Evolutionary conservation across 2,329 filamentous ascomycete genomes (phyloP).

Genomic region (Dothistroma septosporum): DNA sequence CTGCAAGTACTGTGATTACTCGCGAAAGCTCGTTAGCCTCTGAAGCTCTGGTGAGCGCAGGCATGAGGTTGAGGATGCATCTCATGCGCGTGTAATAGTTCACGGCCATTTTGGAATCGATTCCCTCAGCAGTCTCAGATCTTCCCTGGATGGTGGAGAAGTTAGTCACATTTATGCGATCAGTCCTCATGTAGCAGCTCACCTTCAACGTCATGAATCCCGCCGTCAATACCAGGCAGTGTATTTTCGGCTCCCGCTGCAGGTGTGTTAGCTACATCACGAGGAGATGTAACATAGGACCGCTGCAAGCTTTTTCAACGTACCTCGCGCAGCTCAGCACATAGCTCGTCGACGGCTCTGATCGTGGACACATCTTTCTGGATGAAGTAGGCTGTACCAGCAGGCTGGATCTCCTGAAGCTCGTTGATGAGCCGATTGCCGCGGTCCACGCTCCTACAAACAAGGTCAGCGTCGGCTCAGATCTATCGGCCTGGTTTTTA

Average conservation of each 20-base stretch:
- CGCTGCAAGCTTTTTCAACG: neutral
- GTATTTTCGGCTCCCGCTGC: slow-evolving; percentile 49
- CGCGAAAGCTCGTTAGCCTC: slow-evolving; percentile 43
- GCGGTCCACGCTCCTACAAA: slow-evolving; percentile 35
- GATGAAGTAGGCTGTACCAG: slow-evolving; percentile 39
- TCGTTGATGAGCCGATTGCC: slow-evolving; percentile 37
- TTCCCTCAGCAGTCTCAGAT: slow-evolving; percentile 54
- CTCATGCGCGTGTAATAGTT: slow-evolving; percentile 57
- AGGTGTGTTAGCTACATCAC: neutral
- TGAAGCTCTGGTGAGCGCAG: slow-evolving; percentile 47
- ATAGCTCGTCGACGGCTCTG: slow-evolving; percentile 41
- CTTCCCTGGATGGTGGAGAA: slow-evolving; percentile 29
- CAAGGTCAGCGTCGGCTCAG: neutral
- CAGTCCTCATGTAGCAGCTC: neutral
- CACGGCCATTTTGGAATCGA: slow-evolving; percentile 51
- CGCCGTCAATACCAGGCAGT: slow-evolving; percentile 53
- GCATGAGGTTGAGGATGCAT: slow-evolving; percentile 55
- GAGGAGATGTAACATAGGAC: neutral
- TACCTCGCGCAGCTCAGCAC: slow-evolving; percentile 43
- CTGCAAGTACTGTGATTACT: slow-evolving; percentile 54
- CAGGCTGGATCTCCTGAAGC: slow-evolving; percentile 37
- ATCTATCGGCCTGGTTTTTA: neutral
- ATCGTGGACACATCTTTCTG: slow-evolving; percentile 41
- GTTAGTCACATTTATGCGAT: neutral
- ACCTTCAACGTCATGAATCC: slow-evolving; percentile 43